These are phyloP conservation scores for Cyclocybe cylindracea DNA, from an alignment of 768 basidiomycete genomes.

Conservation along the genomic window DNA sequence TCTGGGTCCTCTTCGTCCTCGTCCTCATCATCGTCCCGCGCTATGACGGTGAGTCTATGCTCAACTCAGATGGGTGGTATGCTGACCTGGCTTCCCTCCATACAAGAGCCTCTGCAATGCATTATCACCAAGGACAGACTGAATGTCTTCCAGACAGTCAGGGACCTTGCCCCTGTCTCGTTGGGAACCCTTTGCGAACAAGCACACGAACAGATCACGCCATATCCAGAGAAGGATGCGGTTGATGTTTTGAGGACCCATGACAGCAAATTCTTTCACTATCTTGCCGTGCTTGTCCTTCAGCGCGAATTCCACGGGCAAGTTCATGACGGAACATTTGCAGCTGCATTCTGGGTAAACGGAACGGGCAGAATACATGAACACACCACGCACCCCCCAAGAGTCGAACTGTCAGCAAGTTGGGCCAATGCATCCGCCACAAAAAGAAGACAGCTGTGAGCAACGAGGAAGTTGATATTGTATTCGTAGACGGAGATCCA, in stretches of 20 bases:
- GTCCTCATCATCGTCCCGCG: constrained; percentile 28
- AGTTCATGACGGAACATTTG: constrained; percentile 49
- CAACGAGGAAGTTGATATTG: constrained; percentile 47
- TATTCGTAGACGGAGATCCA: constrained; percentile 67
- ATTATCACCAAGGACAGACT: constrained; percentile 48
- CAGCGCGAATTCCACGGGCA: constrained; percentile 48
- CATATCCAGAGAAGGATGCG: constrained; percentile 62
- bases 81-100: constrained; percentile 56
- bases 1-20: constrained; percentile 26
- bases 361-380: not conserved
- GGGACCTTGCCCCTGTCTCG: constrained; percentile 37
- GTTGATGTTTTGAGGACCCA: constrained; percentile 29
- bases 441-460: constrained; percentile 59
- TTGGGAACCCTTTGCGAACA: constrained; percentile 42
- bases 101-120: constrained; percentile 52
- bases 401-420: constrained; percentile 35
- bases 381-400: constrained; percentile 36
- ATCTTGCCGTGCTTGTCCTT: constrained; percentile 40
- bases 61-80: not conserved
- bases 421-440: constrained; percentile 46
- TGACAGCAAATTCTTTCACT: constrained; percentile 30
- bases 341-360: constrained; percentile 40
- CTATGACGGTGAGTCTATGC: constrained; percentile 3
- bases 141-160: constrained; percentile 63
- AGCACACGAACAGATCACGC: constrained; percentile 64